These are phyloP conservation scores for Panaeolus papilionaceus DNA, from an alignment of 768 basidiomycete genomes.

Conservation along the genomic window DNA sequence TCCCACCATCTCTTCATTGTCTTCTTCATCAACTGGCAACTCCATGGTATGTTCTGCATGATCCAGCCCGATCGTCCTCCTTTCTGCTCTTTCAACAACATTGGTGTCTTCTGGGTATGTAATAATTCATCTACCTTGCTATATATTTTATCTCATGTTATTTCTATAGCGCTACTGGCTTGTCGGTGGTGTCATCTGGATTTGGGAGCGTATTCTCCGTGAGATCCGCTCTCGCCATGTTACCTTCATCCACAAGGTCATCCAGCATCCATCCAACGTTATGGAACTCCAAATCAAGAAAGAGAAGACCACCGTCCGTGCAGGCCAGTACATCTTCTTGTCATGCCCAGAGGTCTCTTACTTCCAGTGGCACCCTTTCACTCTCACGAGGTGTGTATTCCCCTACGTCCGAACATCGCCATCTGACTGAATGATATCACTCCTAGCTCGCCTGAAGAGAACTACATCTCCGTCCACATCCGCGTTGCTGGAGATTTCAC, in stretches of 20 bases:
- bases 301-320: conserved; percentile 82
- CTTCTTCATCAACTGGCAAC: conserved; percentile 94
- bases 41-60: conserved; percentile 98
- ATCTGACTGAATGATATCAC: background rate
- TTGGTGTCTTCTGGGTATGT: conserved; percentile 96
- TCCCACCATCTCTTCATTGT: conserved; percentile 87
- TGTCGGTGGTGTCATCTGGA: conserved; percentile 85
- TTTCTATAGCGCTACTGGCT: conserved; percentile 82
- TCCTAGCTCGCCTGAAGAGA: conserved; percentile 88
- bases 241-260: conserved; percentile 93
- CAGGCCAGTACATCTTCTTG: conserved; percentile 94
- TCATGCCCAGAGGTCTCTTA: conserved; percentile 91
- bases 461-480: conserved; percentile 93
- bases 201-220: conserved; percentile 87
- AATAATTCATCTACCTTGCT: background rate
- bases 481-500: conserved; percentile 95
- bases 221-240: conserved; percentile 90
- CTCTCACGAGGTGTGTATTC: conserved; percentile 73
- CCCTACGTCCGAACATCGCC: conserved; percentile 10
- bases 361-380: conserved; percentile 98
- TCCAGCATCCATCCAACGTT: conserved; percentile 94
- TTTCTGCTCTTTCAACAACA: conserved; percentile 82
- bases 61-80: conserved; percentile 90
- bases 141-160: conserved; percentile 9
- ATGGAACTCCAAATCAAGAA: conserved; percentile 98